phyloP scores from a whole-genome alignment of 805 yeast genomes.

The Monosporozyma aerobia region DNA sequence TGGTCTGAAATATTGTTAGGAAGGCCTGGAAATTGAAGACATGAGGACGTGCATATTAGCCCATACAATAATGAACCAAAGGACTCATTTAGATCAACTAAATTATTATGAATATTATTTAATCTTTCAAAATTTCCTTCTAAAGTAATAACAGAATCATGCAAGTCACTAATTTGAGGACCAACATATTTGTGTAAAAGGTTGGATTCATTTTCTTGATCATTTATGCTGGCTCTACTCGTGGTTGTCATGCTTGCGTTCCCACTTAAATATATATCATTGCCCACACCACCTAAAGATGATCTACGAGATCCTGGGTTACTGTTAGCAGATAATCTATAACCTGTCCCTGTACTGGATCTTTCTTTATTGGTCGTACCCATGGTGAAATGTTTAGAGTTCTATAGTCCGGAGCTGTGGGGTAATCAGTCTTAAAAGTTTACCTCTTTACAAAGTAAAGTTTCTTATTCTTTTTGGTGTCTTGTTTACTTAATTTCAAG shows the following conservation, averaged over 20 bases:
- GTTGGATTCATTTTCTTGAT: constrained; percentile 5
- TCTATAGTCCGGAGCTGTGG: not conserved
- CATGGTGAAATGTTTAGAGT: not conserved
- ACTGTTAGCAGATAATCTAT: constrained; percentile 34
- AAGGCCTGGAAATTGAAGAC: constrained; percentile 53
- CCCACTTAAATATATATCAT: constrained; percentile 3
- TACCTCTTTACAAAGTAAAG: not conserved
- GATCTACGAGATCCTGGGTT: constrained; percentile 29
- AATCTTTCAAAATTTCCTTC: constrained; percentile 51
- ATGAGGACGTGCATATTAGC: constrained; percentile 76
- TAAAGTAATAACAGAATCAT: constrained; percentile 45
- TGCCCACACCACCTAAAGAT: constrained; percentile 15
- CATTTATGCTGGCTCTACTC: constrained; percentile 6
- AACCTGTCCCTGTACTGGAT: constrained; percentile 21
- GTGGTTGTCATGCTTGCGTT: constrained; percentile 6
- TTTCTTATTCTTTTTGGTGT: not conserved
- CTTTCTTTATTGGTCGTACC: not conserved
- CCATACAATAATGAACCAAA: constrained; percentile 73
- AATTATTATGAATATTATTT: constrained; percentile 49
- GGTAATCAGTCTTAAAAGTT: not conserved
- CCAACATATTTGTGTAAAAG: constrained; percentile 30
- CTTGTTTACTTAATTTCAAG: not conserved
- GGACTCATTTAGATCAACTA: constrained; percentile 65
- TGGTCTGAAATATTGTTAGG: constrained; percentile 23
- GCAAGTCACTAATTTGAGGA: constrained; percentile 37